Conservation (phyloP, 2,329 filamentous ascomycete genomes). For the Ilyonectria robusta region DNA sequence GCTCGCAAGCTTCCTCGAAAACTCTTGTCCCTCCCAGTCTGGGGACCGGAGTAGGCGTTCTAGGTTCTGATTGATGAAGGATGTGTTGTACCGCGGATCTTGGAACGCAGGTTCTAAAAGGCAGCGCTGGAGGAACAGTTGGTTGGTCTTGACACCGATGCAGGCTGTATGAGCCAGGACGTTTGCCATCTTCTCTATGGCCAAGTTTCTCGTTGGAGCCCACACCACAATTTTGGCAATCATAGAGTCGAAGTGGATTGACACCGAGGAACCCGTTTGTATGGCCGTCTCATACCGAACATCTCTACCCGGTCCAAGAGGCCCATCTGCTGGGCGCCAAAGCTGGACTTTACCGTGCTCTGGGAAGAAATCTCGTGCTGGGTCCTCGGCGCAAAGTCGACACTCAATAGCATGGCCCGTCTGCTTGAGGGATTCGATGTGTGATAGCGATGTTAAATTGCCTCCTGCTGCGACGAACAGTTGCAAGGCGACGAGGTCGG, state of each 20-base stretch:
- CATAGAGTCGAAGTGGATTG: slow-evolving; percentile 63
- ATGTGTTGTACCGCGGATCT: slow-evolving; percentile 64
- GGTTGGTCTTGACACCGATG: slow-evolving; percentile 71
- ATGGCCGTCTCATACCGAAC: slow-evolving; percentile 60
- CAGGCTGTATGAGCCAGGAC: slow-evolving; percentile 55
- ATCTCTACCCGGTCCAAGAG: slow-evolving; percentile 33
- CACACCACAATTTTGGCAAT: slow-evolving; percentile 63
- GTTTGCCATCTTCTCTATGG: slow-evolving; percentile 53
- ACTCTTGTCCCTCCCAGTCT: background rate
- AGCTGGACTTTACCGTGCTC: slow-evolving; percentile 53
- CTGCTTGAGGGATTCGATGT: slow-evolving; percentile 37
- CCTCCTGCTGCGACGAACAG: slow-evolving; percentile 25
- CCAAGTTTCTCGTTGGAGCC: slow-evolving; percentile 54
- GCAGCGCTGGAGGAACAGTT: slow-evolving; percentile 78
- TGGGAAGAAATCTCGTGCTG: slow-evolving; percentile 54
- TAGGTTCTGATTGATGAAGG: slow-evolving; percentile 77
- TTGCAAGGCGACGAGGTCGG: slow-evolving; percentile 33
- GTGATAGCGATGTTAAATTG: slow-evolving; percentile 1
- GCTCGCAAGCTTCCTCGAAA: background rate
- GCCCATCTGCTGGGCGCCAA: slow-evolving; percentile 46
- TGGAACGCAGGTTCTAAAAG: slow-evolving; percentile 74
- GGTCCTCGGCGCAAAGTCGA: slow-evolving; percentile 60
- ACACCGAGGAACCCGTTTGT: slow-evolving; percentile 53
- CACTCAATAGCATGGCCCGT: slow-evolving; percentile 60
- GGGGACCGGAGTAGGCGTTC: slow-evolving; percentile 69